A percentile compares a stretch with the other conserved stretches of the same genome.
Conservation (phyloP, 1,139 yeast species). For the Geotrichum klebahnii region DNA sequence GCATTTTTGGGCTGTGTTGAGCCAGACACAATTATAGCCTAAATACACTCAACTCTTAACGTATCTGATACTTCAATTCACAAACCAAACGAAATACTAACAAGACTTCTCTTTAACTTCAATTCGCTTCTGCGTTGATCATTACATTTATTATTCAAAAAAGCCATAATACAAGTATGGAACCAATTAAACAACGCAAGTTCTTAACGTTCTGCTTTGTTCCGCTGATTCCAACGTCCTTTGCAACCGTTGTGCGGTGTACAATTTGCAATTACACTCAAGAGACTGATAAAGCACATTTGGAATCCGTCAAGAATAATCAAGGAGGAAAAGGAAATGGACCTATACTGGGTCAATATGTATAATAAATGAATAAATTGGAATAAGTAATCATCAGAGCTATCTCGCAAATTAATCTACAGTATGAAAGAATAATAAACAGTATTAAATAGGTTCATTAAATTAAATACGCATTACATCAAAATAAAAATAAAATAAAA, state of each 20-base stretch:
- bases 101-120: not conserved
- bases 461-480: not conserved
- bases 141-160: not conserved
- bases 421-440: too few relatives aligned
- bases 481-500: slow-evolving; percentile 7
- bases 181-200: slow-evolving; percentile 44
- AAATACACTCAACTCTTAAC: too few relatives aligned
- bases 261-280: slow-evolving; percentile 48
- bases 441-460: too few relatives aligned
- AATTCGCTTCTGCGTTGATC: not conserved
- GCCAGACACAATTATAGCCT: too few relatives aligned
- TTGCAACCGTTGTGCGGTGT: slow-evolving; percentile 46
- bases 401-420: too few relatives aligned
- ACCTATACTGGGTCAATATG: slow-evolving; percentile 13
- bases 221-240: slow-evolving; percentile 47
- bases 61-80: too few relatives aligned
- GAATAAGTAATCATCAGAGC: too few relatives aligned
- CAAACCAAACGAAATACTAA: too few relatives aligned
- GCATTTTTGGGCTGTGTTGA: too few relatives aligned
- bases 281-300: slow-evolving; percentile 39
- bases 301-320: slow-evolving; percentile 38
- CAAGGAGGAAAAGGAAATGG: not conserved
- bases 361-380: not conserved
- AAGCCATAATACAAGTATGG: slow-evolving; percentile 44
- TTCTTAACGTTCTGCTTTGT: slow-evolving; percentile 48